Percentiles rank a stretch among this genome's conserved stretches.
phyloP scores from a whole-genome alignment of 2,329 filamentous ascomycete species.

The Dactylellina cionopaga region DNA sequence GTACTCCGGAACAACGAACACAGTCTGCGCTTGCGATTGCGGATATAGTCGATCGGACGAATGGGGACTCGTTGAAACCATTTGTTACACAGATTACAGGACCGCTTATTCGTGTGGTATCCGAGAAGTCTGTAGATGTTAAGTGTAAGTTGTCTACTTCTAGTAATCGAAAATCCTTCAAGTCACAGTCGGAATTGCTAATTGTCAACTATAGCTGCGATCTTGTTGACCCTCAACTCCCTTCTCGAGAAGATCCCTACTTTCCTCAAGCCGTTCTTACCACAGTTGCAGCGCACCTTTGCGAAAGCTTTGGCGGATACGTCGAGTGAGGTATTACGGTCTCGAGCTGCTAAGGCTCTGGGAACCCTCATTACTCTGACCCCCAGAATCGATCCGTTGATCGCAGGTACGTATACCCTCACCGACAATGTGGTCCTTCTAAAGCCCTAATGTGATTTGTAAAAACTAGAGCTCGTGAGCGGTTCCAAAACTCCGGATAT shows the following conservation, averaged over 20 bases:
- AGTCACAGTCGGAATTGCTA: not conserved
- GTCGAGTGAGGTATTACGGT: slow-evolving; percentile 85
- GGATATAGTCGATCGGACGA: slow-evolving; percentile 93
- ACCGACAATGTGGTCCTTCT: not conserved
- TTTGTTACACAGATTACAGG: slow-evolving; percentile 98
- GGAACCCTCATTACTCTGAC: slow-evolving; percentile 96
- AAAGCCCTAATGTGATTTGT: slow-evolving; percentile 14
- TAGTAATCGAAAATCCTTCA: not conserved
- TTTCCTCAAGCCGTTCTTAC: slow-evolving; percentile 94
- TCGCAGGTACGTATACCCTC: slow-evolving; percentile 65
- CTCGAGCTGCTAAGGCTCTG: slow-evolving; percentile 88
- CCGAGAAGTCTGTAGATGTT: slow-evolving; percentile 93
- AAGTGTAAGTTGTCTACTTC: slow-evolving; percentile 66
- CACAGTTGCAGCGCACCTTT: slow-evolving; percentile 95
- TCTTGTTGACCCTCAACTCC: slow-evolving; percentile 92
- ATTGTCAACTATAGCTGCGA: slow-evolving; percentile 70
- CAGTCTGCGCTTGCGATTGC: slow-evolving; percentile 93
- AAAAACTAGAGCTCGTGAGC: slow-evolving; percentile 80
- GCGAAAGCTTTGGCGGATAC: slow-evolving; percentile 94
- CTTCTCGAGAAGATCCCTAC: slow-evolving; percentile 95
- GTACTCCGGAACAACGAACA: slow-evolving; percentile 87
- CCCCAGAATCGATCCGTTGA: slow-evolving; percentile 91
- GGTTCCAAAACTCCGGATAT: slow-evolving; percentile 88
- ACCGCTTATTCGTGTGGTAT: slow-evolving; percentile 95
- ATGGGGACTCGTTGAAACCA: slow-evolving; percentile 84